phyloP scores from a whole-genome alignment of 805 yeast species.

The Teunomyces barrocoloradensis region DNA sequence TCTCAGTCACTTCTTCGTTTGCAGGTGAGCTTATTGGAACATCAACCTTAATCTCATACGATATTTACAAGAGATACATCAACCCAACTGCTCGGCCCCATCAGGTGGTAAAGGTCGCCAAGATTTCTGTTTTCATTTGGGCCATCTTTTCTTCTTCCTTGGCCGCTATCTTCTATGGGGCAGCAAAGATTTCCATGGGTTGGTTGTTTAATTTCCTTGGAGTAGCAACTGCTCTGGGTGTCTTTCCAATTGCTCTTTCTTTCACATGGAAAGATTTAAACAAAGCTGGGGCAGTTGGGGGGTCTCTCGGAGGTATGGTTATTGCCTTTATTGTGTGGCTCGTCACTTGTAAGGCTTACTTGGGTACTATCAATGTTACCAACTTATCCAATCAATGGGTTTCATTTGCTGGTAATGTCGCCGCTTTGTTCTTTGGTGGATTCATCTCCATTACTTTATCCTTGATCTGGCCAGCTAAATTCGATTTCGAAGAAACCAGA shows the following conservation, averaged over 20 bases:
- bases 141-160: conserved; percentile 19
- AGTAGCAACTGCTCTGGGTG: conserved; percentile 25
- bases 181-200: conserved; percentile 29
- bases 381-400: conserved; percentile 37
- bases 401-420: conserved; percentile 40
- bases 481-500: conserved; percentile 33
- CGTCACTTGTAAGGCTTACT: conserved; percentile 30
- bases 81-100: conserved; percentile 21
- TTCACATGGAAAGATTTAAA: conserved; percentile 33
- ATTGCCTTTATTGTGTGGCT: conserved; percentile 39
- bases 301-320: conserved; percentile 35
- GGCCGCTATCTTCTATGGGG: conserved; percentile 23
- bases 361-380: conserved; percentile 34
- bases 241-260: conserved; percentile 20
- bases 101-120: conserved; percentile 22
- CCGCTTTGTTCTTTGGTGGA: conserved; percentile 38
- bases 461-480: conserved; percentile 37
- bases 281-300: conserved; percentile 35
- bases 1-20: conserved; percentile 41
- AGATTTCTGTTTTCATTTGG: conserved; percentile 19
- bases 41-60: conserved; percentile 31
- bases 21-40: conserved; percentile 43
- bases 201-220: conserved; percentile 37
- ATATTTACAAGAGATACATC: conserved; percentile 24
- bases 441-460: conserved; percentile 28